phyloP scores from a whole-genome alignment of 2,329 filamentous ascomycete species.

The Penicillium glabrum region DNA sequence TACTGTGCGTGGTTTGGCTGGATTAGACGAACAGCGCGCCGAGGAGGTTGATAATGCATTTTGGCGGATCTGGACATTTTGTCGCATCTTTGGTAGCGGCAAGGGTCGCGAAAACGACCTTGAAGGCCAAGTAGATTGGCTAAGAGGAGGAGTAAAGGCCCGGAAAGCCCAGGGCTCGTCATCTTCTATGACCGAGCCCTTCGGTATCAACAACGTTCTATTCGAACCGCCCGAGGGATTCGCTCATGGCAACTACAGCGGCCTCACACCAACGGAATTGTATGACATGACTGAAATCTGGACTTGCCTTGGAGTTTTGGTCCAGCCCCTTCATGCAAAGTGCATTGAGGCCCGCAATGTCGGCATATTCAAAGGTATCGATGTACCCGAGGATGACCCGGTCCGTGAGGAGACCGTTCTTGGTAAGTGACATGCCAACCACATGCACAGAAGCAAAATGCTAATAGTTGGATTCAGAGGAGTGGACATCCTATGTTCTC shows the following conservation, averaged over 20 bases:
- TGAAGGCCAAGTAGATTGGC: constrained; percentile 62
- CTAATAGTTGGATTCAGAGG: constrained; percentile 45
- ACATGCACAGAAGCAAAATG: background rate
- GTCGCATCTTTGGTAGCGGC: constrained; percentile 60
- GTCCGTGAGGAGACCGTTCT: constrained; percentile 53
- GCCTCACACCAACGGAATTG: constrained; percentile 56
- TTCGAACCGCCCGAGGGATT: constrained; percentile 60
- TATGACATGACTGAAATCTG: constrained; percentile 67
- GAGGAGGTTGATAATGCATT: constrained; percentile 61
- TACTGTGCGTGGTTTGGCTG: constrained; percentile 55
- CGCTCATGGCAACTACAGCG: constrained; percentile 55
- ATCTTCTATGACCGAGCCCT: constrained; percentile 50
- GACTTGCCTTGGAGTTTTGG: constrained; percentile 58
- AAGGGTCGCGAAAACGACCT: constrained; percentile 61
- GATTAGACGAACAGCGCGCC: constrained; percentile 45
- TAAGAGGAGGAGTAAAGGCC: constrained; percentile 57
- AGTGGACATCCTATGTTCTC: constrained; percentile 62
- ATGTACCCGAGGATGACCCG: constrained; percentile 45
- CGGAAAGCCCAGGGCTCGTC: constrained; percentile 41
- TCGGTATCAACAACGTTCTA: constrained; percentile 54
- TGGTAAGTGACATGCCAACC: constrained; percentile 35
- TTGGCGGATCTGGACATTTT: constrained; percentile 68
- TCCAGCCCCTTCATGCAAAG: constrained; percentile 57
- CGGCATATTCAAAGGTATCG: constrained; percentile 58
- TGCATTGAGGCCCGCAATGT: constrained; percentile 54